These are phyloP conservation scores for Hymenoscyphus infarciens DNA, from an alignment of 2,329 filamentous ascomycete genomes.

Conservation along the genomic window DNA sequence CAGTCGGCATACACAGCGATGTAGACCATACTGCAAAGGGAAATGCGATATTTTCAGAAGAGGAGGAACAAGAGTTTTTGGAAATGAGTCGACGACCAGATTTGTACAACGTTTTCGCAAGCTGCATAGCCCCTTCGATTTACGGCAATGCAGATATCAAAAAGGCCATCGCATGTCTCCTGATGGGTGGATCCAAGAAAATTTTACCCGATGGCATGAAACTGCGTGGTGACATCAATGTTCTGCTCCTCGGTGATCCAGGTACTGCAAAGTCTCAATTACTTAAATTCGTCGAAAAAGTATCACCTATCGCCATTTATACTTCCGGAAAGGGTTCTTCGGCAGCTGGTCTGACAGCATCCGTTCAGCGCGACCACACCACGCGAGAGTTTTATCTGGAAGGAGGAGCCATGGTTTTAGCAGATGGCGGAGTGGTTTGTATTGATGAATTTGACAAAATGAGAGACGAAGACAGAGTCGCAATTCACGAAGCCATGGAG, in stretches of 20 bases:
- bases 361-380: slow-evolving; percentile 86
- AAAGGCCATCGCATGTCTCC: slow-evolving; percentile 89
- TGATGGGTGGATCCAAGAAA: slow-evolving; percentile 95
- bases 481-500: slow-evolving; percentile 99
- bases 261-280: slow-evolving; percentile 98
- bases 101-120: slow-evolving; percentile 85
- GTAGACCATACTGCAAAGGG: slow-evolving; percentile 87
- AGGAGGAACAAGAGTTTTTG: slow-evolving; percentile 93
- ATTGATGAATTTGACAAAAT: slow-evolving; percentile 99
- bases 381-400: slow-evolving; percentile 97
- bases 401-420: slow-evolving; percentile 96
- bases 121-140: slow-evolving; percentile 94
- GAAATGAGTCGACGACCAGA: slow-evolving; percentile 89
- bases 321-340: slow-evolving; percentile 98
- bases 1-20: slow-evolving; percentile 88
- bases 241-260: slow-evolving; percentile 91
- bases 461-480: slow-evolving; percentile 95
- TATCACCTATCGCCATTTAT: slow-evolving; percentile 94
- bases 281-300: slow-evolving; percentile 95
- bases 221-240: slow-evolving; percentile 95
- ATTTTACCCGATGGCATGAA: slow-evolving; percentile 97
- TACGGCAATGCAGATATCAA: slow-evolving; percentile 97
- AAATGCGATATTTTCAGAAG: slow-evolving; percentile 78
- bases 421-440: slow-evolving; percentile 93
- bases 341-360: slow-evolving; percentile 93